phyloP scores from a whole-genome alignment of 345 rosid species.

The Eucalyptus polybractea region DNA sequence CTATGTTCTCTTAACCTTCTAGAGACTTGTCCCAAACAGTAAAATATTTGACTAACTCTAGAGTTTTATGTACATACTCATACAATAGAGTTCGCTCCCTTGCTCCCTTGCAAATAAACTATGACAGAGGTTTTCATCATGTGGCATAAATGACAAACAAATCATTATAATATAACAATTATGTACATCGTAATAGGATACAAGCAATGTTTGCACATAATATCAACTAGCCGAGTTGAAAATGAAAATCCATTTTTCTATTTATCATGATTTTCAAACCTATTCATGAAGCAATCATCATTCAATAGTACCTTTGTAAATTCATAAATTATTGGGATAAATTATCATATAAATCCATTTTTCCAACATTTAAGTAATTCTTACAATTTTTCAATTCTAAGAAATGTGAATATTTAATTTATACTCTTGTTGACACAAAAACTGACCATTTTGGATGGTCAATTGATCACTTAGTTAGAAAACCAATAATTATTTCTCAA shows the following conservation, averaged over 20 bases:
- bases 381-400: background rate
- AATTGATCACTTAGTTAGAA: too few species aligned
- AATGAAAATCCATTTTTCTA: too few species aligned
- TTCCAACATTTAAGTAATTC: too few species aligned
- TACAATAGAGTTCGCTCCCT: background rate
- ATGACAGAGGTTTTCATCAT: background rate
- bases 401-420: background rate
- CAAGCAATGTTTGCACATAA: too few species aligned
- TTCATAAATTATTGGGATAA: background rate
- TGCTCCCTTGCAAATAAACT: background rate
- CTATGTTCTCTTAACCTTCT: background rate
- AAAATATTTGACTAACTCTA: background rate
- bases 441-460: background rate
- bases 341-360: background rate
- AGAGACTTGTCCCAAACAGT: too few species aligned
- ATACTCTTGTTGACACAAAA: background rate
- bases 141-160: background rate
- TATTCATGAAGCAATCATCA: background rate
- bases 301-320: background rate
- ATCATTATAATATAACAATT: background rate
- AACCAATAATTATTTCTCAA: too few species aligned
- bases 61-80: too few species aligned
- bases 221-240: too few species aligned
- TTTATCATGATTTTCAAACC: too few species aligned
- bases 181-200: too few species aligned